phyloP scores from a whole-genome alignment of 2,329 filamentous ascomycete species.

The Botrytis cinerea region DNA sequence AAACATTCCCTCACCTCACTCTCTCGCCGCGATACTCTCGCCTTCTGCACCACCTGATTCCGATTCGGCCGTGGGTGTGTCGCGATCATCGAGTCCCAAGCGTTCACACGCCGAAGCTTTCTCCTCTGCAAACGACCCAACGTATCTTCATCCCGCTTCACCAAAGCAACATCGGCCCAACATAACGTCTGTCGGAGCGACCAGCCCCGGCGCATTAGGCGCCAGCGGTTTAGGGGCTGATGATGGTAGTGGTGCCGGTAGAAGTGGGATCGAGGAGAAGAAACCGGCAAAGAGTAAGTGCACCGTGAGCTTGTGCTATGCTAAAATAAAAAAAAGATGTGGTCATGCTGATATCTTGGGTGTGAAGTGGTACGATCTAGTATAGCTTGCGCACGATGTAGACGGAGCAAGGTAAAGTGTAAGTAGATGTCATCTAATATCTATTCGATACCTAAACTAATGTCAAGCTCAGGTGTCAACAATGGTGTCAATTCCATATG shows the following conservation, averaged over 20 bases:
- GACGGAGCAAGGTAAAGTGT: constrained; percentile 84
- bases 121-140: constrained; percentile 33
- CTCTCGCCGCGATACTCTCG: constrained; percentile 43
- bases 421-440: constrained; percentile 44
- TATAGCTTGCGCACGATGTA: constrained; percentile 75
- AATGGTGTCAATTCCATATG: constrained; percentile 70
- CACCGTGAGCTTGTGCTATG: neutral
- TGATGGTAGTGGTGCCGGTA: constrained; percentile 34
- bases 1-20: constrained; percentile 43
- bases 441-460: neutral
- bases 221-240: constrained; percentile 39
- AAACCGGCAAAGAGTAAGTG: constrained; percentile 40
- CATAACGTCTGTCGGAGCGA: constrained; percentile 33
- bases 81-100: constrained; percentile 40
- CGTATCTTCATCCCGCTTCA: constrained; percentile 40
- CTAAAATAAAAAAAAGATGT: neutral
- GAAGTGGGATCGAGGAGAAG: constrained; percentile 46
- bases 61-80: constrained; percentile 31
- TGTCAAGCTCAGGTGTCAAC: constrained; percentile 50
- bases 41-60: constrained; percentile 36
- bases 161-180: constrained; percentile 35
- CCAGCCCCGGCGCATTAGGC: constrained; percentile 32
- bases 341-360: constrained; percentile 5
- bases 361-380: constrained; percentile 68
- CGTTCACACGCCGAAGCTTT: constrained; percentile 42